Conservation (phyloP, 768 basidiomycete genomes). For the Pilatotrama ljubarskyi region DNA sequence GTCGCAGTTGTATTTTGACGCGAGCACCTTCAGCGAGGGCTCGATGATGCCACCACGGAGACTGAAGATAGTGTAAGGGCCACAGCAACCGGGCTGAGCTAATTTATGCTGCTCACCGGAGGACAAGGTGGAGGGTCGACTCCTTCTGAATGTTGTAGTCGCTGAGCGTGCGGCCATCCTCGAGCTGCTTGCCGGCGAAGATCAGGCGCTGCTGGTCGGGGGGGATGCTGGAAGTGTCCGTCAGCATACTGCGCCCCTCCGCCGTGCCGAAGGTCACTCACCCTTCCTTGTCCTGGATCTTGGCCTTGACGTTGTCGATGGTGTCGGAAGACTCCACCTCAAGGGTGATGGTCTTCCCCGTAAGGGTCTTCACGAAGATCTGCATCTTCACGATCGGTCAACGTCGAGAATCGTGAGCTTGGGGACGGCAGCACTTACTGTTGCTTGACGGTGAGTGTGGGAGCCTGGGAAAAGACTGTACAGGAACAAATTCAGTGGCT, state of each 20-base stretch:
- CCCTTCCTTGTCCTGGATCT: slow-evolving; percentile 82
- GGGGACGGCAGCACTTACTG: slow-evolving; percentile 24
- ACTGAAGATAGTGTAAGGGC: slow-evolving; percentile 39
- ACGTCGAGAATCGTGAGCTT: slow-evolving; percentile 21
- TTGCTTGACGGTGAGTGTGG: slow-evolving; percentile 22
- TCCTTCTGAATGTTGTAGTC: slow-evolving; percentile 99
- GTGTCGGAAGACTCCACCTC: slow-evolving; percentile 98
- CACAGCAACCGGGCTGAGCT: neutral
- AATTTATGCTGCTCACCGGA: slow-evolving; percentile 61
- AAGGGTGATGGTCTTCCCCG: slow-evolving; percentile 97
- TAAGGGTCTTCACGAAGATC: slow-evolving; percentile 89
- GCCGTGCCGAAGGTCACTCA: slow-evolving; percentile 26
- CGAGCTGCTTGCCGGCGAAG: slow-evolving; percentile 98
- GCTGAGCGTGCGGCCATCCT: slow-evolving; percentile 93
- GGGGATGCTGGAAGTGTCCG: slow-evolving; percentile 61
- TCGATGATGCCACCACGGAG: slow-evolving; percentile 99
- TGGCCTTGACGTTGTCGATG: slow-evolving; percentile 92
- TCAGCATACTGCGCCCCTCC: neutral
- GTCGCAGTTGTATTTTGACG: slow-evolving; percentile 98
- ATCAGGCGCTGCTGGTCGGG: slow-evolving; percentile 95
- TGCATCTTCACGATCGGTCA: slow-evolving; percentile 36
- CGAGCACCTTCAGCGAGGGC: slow-evolving; percentile 96
- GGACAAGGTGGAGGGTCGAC: slow-evolving; percentile 95
- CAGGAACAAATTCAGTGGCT: slow-evolving; percentile 30
- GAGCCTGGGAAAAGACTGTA: slow-evolving; percentile 34